These are phyloP conservation scores for Umbelopsis ramanniana DNA, from an alignment of 192 early-diverging fungal genomes.

Conservation along the genomic window DNA sequence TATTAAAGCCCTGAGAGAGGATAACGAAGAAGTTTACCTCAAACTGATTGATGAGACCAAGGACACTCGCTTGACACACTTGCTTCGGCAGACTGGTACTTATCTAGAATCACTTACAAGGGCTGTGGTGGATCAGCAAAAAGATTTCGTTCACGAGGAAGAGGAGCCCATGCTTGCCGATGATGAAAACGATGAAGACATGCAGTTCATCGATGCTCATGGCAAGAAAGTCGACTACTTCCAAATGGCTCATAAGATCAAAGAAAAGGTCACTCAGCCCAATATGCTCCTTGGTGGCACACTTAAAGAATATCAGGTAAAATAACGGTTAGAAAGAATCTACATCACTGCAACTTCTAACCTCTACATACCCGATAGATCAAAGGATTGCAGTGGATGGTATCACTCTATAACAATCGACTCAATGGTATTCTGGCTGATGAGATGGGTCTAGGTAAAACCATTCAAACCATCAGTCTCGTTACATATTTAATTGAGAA, in stretches of 20 bases:
- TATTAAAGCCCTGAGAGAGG: conserved; percentile 91
- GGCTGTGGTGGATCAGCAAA: conserved; percentile 84
- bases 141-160: conserved; percentile 43
- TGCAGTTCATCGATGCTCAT: conserved; percentile 37
- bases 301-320: conserved; percentile 93
- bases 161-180: conserved; percentile 39
- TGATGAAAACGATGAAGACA: conserved; percentile 31
- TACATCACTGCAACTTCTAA: neutral
- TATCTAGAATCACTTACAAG: conserved; percentile 85
- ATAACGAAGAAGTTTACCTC: conserved; percentile 97
- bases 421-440: conserved; percentile 98
- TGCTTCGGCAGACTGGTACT: conserved; percentile 87
- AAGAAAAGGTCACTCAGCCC: conserved; percentile 82
- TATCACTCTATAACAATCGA: conserved; percentile 97
- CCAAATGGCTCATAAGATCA: conserved; percentile 81
- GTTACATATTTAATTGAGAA: conserved; percentile 94
- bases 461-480: conserved; percentile 95
- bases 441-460: conserved; percentile 91
- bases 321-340: neutral
- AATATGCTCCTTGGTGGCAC: conserved; percentile 83
- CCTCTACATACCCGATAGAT: conserved; percentile 41
- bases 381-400: conserved; percentile 99
- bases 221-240: conserved; percentile 80
- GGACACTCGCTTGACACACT: conserved; percentile 91
- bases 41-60: conserved; percentile 94